Percentiles rank a stretch among this genome's conserved stretches.
phyloP scores from a whole-genome alignment of 345 rosid species.

The Brassica cretica region DNA sequence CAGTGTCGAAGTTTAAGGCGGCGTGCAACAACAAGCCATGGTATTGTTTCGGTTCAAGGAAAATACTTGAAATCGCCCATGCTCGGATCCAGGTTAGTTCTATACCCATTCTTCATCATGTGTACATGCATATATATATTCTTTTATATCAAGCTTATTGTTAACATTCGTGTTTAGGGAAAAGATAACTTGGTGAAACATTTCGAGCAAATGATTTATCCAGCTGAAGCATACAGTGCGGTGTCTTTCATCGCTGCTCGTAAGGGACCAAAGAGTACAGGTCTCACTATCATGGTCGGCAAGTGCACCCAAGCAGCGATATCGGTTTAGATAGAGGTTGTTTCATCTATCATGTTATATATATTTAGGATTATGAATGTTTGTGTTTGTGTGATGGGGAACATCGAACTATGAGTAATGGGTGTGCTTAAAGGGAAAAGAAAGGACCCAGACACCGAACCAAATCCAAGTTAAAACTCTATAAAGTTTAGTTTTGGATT shows the following conservation, averaged over 20 bases:
- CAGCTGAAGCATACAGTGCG: conserved; percentile 53
- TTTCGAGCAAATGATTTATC: conserved; percentile 46
- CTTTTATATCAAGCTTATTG: not conserved
- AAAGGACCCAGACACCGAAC: conserved; percentile 39
- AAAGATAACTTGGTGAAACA: conserved; percentile 48
- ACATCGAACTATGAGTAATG: not conserved
- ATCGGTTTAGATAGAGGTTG: not conserved
- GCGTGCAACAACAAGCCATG: conserved; percentile 47
- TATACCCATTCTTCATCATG: not conserved
- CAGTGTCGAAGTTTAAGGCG: conserved; percentile 51
- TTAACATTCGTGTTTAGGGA: conserved; percentile 45
- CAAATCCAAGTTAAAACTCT: conserved; percentile 32
- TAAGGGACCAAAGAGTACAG: conserved; percentile 35
- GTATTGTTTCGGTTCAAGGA: conserved; percentile 50
- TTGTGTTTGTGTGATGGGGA: not conserved
- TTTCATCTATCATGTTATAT: not conserved
- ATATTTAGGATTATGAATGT: not conserved
- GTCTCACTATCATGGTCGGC: conserved; percentile 30
- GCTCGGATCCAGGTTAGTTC: conserved; percentile 72
- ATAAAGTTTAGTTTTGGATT: conserved; percentile 30
- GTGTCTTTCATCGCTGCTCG: conserved; percentile 50
- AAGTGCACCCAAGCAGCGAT: not conserved
- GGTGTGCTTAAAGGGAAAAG: not conserved
- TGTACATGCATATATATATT: not conserved
- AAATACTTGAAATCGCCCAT: conserved; percentile 48